Evolutionary conservation across 177 flowering plant genomes (phyloP), one percentile per base, ranked within the genome.

Genomic region (Vitis hybrid): DNA sequence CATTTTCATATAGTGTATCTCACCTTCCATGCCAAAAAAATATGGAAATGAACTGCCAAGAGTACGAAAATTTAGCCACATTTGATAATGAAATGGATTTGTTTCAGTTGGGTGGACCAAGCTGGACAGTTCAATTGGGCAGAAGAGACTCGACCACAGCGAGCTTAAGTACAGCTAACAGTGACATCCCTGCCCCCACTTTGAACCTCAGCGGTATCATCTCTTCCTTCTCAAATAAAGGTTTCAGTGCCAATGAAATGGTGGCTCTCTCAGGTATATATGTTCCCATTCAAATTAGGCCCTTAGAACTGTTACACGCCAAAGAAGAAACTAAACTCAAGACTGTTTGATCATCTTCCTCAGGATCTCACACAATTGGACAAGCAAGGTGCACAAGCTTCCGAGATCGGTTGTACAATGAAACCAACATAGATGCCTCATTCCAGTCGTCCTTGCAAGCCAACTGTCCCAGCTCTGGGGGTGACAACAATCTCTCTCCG

Each of bases 301-400:
- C 32, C 32, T 30, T 30, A 30, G 32, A 30, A 30, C 32, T 30
- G 32, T 30, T 4, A 30, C 32, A 30, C 32, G 32, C 32, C 32
- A 30, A 30, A 30, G 32, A 30, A 30, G 32, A 30, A 3, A 30
- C 32, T 30, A 30, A 30, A 30, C 32, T 30, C 32, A 9, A 8
- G 48, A 41, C 8, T 41, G 48, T 41, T 41, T 41, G 48, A 41
- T 41, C 48, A 41, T 41, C 9, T 41, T 41, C 48, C 48, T 30
- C 64, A 74, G 84, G 85, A 17, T 53, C 78, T 54, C 85, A 84
- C 70, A 77, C 84, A 7, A 78, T 84, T 21, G 85, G 86, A 3
- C 78, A 73, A 68, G 84, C 85, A 1, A 68, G 81, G 67, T 83
- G 86, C 71, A 17, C 50, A 6, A 60, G 18, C 1, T 79, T 81